phyloP scores from a whole-genome alignment of 352 stramenopile genomes.

The Globisporangium spiculum region DNA sequence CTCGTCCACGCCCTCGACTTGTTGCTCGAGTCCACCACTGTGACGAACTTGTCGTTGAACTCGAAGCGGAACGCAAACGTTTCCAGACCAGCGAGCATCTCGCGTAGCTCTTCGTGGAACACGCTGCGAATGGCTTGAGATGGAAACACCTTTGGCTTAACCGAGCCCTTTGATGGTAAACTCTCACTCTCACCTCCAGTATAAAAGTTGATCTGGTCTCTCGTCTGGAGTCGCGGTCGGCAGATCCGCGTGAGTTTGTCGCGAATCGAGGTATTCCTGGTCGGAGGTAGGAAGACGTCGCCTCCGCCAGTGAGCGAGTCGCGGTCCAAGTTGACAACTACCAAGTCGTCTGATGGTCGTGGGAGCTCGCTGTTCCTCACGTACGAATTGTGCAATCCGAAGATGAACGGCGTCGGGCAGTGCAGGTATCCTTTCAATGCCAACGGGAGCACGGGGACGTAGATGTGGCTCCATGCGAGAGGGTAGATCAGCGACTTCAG shows the following conservation, averaged over 20 bases:
- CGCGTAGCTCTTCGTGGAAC: constrained; percentile 38
- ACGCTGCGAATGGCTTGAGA: constrained; percentile 24
- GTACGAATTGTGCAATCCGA: constrained; percentile 67
- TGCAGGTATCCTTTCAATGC: constrained; percentile 63
- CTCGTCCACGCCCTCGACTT: constrained; percentile 29
- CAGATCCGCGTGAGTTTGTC: constrained; percentile 40
- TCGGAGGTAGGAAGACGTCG: constrained; percentile 37
- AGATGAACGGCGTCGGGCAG: constrained; percentile 78
- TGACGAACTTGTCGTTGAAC: constrained; percentile 30
- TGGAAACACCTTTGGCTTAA: constrained; percentile 18
- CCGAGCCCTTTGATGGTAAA: neutral
- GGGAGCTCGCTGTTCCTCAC: constrained; percentile 45
- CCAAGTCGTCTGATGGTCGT: constrained; percentile 42
- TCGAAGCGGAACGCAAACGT: constrained; percentile 63
- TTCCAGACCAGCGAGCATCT: constrained; percentile 48
- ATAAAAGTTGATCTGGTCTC: constrained; percentile 36
- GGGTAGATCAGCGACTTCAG: constrained; percentile 51
- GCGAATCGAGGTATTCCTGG: constrained; percentile 30
- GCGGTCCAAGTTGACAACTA: constrained; percentile 55
- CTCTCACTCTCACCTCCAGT: neutral
- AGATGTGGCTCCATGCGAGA: constrained; percentile 78
- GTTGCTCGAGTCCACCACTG: constrained; percentile 50
- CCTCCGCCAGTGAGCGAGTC: constrained; percentile 50
- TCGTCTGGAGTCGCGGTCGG: constrained; percentile 29
- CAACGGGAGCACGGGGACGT: constrained; percentile 63